Percentiles rank a stretch among this genome's conserved stretches.
These are phyloP conservation scores for Saccharomycopsis lassenensis DNA, from an alignment of 805 yeast species.

Conservation along the genomic window DNA sequence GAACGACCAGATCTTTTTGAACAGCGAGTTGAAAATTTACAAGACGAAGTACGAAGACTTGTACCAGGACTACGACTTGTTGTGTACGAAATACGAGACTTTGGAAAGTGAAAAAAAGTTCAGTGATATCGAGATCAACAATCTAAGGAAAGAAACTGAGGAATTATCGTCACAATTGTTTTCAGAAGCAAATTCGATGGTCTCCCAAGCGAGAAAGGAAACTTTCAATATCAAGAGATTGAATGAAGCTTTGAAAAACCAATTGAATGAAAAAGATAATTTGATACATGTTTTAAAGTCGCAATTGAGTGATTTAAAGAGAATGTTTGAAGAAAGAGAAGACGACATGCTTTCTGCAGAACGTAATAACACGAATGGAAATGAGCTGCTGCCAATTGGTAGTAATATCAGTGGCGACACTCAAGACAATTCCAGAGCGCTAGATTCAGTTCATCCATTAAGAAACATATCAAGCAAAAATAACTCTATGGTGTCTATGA, in stretches of 20 bases:
- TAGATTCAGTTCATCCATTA: too few relatives aligned
- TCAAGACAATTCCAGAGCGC: background rate
- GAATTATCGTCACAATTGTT: conserved; percentile 69
- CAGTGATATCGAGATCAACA: conserved; percentile 34
- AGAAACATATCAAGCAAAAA: conserved; percentile 1
- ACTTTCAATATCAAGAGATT: conserved; percentile 47
- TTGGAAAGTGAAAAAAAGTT: conserved; percentile 16
- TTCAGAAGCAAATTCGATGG: conserved; percentile 79
- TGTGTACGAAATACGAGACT: conserved; percentile 10
- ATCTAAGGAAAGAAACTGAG: conserved; percentile 64
- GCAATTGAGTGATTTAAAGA: conserved; percentile 59
- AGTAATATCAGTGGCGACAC: background rate
- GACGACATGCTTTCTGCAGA: background rate
- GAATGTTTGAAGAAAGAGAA: conserved; percentile 42
- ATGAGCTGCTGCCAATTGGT: background rate
- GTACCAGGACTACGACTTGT: conserved; percentile 8
- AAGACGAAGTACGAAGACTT: conserved; percentile 15
- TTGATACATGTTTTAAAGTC: conserved; percentile 53
- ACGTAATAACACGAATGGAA: background rate
- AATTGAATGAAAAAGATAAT: conserved; percentile 57
- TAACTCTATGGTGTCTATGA: conserved; percentile 1
- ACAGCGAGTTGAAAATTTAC: conserved; percentile 16
- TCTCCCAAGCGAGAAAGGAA: conserved; percentile 63
- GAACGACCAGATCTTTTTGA: conserved; percentile 14
- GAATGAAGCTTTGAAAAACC: conserved; percentile 41